Evolutionary conservation across 345 rosid species (phyloP).

Genomic region (Citrus maxima): DNA sequence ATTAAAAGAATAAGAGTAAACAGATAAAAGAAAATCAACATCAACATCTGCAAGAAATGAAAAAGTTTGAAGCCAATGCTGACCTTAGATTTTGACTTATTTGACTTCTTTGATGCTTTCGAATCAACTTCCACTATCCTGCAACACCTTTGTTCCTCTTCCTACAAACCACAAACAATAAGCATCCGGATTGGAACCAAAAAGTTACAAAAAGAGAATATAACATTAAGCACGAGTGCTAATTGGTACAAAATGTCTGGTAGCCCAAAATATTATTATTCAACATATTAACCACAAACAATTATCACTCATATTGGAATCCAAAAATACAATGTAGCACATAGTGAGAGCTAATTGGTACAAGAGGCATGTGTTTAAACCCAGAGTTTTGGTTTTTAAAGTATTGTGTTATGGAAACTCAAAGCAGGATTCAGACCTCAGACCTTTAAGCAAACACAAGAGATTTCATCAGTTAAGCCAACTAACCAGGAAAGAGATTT

Average conservation of each 20-base stretch:
- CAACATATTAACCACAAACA: no score
- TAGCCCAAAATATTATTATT: no score
- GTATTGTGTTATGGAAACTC: no score
- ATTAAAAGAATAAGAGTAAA: neutral
- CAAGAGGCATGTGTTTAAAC: no score
- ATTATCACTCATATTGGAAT: no score
- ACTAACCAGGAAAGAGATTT: no score
- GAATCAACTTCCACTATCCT: constrained; percentile 18
- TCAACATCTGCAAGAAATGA: neutral
- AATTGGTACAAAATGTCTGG: neutral
- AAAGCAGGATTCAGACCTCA: no score
- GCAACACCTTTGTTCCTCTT: constrained; percentile 56
- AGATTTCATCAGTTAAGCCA: no score
- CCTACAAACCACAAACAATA: constrained; percentile 30
- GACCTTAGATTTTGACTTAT: constrained; percentile 34
- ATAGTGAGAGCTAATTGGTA: no score
- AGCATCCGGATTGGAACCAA: neutral
- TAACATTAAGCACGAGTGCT: neutral
- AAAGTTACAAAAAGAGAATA: neutral
- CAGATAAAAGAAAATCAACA: neutral
- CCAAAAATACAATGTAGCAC: no score
- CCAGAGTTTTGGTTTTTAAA: no score
- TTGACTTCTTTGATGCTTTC: constrained; percentile 23
- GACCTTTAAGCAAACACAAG: no score
- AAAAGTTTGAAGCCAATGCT: neutral